Conservation (phyloP, 1,284 basidiomycete genomes). For the Erythrobasidium hasegawianum region DNA sequence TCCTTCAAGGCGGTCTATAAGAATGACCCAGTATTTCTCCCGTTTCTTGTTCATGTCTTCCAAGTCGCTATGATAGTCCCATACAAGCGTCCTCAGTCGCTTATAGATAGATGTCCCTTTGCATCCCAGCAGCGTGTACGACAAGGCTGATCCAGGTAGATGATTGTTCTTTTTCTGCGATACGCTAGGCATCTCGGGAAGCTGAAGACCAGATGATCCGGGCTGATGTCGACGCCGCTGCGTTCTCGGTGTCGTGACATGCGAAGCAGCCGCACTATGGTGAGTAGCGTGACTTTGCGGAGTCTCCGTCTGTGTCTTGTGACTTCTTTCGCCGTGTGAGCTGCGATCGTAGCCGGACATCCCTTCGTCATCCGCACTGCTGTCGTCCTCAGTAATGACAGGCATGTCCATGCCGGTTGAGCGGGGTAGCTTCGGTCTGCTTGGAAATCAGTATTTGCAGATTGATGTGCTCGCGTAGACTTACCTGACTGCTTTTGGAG, state of each 20-base stretch:
- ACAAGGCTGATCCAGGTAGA: constrained; percentile 1
- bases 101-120: constrained; percentile 18
- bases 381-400: not conserved
- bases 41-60: constrained; percentile 27
- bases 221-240: not conserved
- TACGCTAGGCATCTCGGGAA: not conserved
- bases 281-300: constrained; percentile 1
- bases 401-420: constrained; percentile 1
- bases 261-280: not conserved
- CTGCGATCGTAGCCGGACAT: not conserved
- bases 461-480: too few relatives aligned
- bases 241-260: not conserved
- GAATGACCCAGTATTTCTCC: constrained; percentile 10
- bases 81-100: constrained; percentile 2
- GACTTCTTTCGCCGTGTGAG: not conserved
- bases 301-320: not conserved
- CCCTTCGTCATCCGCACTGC: not conserved
- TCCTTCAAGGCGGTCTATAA: not conserved
- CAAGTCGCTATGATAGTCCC: constrained; percentile 14
- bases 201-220: not conserved
- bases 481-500: too few relatives aligned
- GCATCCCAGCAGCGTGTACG: not conserved
- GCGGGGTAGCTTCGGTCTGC: not conserved
- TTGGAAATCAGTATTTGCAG: too few relatives aligned
- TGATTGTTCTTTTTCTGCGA: constrained; percentile 1